Evolutionary conservation across 208 protist genomes (phyloP), one percentile per base, ranked within the genome.

Genomic region (Vickermania spadyakhi): DNA sequence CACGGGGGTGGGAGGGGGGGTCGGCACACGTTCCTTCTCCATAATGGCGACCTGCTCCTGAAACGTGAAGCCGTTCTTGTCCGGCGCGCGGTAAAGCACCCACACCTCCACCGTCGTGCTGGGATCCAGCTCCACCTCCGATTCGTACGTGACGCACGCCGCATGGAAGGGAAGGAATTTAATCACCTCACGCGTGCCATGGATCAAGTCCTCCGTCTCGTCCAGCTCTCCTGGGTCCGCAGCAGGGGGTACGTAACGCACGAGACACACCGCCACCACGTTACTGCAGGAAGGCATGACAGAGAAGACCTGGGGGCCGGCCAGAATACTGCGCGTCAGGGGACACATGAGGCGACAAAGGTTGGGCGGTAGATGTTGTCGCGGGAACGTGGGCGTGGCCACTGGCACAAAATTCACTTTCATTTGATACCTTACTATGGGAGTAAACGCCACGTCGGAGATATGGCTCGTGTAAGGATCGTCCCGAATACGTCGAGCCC

Each of bases 201-300:
- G 36, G 11, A 45, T 7, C 36, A 45, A 18, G 36, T 45, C 36
- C 22, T 36, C 23, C 4, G 7, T 57, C 36, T 13, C 23, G 58
- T 56, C 26, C 25, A 21, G 25, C 14, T 36, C 23, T 7, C 55
- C 30, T n/a, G 28, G 14, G 30, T 49, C 28, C 11, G 55, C 28
- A 59, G 14, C 30, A 5, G 55, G 2, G 22, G 45, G 18, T 18
- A 31, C 23, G 54, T 52, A 11, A 2, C 21, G 49, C 31, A 94
- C 82, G 3, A 92, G 73, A 0, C 83, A 84, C 0, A 91, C 81
- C 3, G 78, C 78, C 1, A 62, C 41, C 1, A 95, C 81, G 61
- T 95, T 95, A 55, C 76, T 64, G 69, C 80, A 89, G n/a, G 79
- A 81, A 31, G 88, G 84, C 82, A 91, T 88, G 42, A 95, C 83